These are phyloP conservation scores for Ophiognomonia clavigignenti-juglandacearum DNA, from an alignment of 2,329 filamentous ascomycete species.

Conservation along the genomic window DNA sequence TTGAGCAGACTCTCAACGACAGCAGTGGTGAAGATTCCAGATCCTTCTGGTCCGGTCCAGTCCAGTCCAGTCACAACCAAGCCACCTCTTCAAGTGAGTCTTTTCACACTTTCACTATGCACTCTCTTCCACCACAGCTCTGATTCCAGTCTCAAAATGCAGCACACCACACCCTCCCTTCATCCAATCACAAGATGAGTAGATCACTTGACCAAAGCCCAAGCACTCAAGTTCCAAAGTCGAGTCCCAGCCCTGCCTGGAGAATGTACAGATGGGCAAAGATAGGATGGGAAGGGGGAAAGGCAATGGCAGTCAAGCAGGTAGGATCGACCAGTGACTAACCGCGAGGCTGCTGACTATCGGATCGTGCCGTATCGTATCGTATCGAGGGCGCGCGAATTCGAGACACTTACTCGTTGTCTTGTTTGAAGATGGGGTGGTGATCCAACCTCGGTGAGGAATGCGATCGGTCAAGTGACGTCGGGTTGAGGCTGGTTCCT, in stretches of 20 bases:
- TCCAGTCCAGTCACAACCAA: neutral
- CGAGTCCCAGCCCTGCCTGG: neutral
- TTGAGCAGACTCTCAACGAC: neutral
- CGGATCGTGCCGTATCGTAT: no score
- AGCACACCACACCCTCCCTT: no score
- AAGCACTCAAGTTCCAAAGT: no score
- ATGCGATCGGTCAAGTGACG: neutral
- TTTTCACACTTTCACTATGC: no score
- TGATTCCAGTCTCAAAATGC: no score
- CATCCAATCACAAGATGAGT: no score
- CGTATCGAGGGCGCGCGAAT: no score
- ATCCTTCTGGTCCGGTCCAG: neutral
- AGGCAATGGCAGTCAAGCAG: no score
- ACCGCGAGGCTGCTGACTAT: constrained; percentile 8
- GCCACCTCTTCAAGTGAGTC: no score
- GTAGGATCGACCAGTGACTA: no score
- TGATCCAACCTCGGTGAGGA: neutral
- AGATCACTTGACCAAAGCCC: no score
- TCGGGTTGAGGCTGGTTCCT: constrained; percentile 5
- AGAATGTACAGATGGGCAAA: neutral
- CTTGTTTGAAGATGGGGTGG: neutral
- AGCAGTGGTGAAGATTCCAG: neutral
- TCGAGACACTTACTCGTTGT: neutral
- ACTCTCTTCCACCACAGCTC: no score
- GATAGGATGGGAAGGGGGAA: neutral